A percentile compares a stretch with the other conserved stretches of the same genome.
phyloP scores from a whole-genome alignment of 495 filamentous ascomycete species.

The Parathielavia appendiculata region DNA sequence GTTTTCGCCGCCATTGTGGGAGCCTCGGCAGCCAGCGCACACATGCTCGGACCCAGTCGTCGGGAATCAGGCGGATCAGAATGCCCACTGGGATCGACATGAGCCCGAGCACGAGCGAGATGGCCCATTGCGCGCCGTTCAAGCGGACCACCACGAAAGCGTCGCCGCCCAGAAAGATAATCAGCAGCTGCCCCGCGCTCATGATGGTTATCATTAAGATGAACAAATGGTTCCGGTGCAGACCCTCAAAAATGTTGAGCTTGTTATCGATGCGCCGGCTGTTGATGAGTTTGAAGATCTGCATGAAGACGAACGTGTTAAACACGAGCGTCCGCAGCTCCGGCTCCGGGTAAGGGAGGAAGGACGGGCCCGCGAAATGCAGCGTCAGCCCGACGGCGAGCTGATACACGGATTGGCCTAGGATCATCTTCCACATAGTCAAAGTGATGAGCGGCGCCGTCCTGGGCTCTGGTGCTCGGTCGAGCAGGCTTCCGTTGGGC shows the following conservation, averaged over 20 bases:
- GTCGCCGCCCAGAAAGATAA: constrained; percentile 63
- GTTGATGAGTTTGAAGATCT: constrained; percentile 62
- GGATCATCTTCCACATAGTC: constrained; percentile 92
- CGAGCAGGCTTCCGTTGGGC: constrained; percentile 64
- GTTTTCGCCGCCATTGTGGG: not conserved
- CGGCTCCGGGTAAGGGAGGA: constrained; percentile 37
- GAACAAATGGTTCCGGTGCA: constrained; percentile 72
- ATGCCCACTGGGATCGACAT: constrained; percentile 18
- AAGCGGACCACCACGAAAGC: constrained; percentile 58
- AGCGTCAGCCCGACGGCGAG: constrained; percentile 66
- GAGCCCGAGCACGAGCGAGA: constrained; percentile 17
- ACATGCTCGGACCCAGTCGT: not conserved
- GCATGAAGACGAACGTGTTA: constrained; percentile 90
- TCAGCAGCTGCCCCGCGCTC: constrained; percentile 73
- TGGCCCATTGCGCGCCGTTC: constrained; percentile 60
- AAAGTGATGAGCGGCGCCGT: constrained; percentile 65
- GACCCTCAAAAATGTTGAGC: constrained; percentile 83
- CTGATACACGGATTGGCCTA: constrained; percentile 76
- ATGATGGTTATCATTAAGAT: constrained; percentile 73
- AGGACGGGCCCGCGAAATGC: constrained; percentile 62
- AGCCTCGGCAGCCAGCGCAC: not conserved
- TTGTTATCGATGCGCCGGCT: constrained; percentile 73
- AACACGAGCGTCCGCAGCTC: constrained; percentile 64
- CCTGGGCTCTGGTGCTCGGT: constrained; percentile 69
- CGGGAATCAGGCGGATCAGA: constrained; percentile 17